Conservation (phyloP, 2,329 filamentous ascomycete species). For the Fusarium protoensiforme region DNA sequence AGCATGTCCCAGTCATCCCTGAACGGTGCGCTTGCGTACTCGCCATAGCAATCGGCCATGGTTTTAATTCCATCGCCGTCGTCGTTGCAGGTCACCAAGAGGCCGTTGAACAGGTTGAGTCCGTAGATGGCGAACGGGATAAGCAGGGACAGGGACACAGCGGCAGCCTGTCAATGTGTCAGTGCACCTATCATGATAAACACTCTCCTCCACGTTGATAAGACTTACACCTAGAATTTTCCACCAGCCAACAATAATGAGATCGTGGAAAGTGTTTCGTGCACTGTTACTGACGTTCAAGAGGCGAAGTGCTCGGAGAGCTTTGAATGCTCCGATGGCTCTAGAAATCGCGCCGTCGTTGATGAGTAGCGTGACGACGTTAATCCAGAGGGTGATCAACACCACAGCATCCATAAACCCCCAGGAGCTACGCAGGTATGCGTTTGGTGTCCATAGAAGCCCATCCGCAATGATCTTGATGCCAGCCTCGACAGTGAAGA, state of each 20-base stretch:
- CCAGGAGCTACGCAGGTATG: conserved; percentile 96
- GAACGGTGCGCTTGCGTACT: conserved; percentile 81
- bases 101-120: conserved; percentile 89
- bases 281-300: conserved; percentile 97
- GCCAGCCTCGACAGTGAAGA: conserved; percentile 87
- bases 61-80: conserved; percentile 64
- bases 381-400: conserved; percentile 93
- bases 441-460: conserved; percentile 96
- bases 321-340: conserved; percentile 96
- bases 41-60: conserved; percentile 82
- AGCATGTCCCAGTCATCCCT: conserved; percentile 81
- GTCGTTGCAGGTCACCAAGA: conserved; percentile 81
- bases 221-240: conserved; percentile 85
- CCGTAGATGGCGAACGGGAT: conserved; percentile 98
- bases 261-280: conserved; percentile 94
- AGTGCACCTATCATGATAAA: background rate
- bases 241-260: conserved; percentile 93
- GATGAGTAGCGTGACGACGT: conserved; percentile 83
- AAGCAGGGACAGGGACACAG: conserved; percentile 92
- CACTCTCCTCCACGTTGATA: background rate
- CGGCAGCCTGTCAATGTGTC: conserved; percentile 69
- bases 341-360: conserved; percentile 87
- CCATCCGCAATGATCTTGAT: conserved; percentile 97
- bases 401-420: conserved; percentile 95
- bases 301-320: conserved; percentile 87